Conservation (phyloP, 2,329 filamentous ascomycete species). For the Blastomyces gilchristii region DNA sequence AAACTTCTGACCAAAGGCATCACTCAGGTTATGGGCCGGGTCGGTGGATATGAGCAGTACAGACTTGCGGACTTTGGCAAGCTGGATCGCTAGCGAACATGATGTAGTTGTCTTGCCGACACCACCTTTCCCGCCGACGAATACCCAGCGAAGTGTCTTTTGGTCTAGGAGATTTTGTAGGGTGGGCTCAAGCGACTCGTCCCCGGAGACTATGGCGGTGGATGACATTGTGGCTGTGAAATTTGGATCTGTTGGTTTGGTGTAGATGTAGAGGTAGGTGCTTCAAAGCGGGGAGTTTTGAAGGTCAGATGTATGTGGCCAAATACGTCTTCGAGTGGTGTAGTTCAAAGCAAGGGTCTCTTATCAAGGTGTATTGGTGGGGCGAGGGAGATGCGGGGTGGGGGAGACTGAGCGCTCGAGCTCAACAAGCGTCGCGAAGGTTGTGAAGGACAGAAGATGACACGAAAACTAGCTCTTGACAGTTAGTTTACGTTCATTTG, state of each 20-base stretch:
- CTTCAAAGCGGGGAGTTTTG: neutral
- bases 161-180: conserved; percentile 94
- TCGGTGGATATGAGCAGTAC: conserved; percentile 97
- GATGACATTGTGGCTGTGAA: conserved; percentile 33
- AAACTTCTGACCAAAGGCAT: conserved; percentile 98
- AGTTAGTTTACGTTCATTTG: neutral
- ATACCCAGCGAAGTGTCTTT: conserved; percentile 93
- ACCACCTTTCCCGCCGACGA: conserved; percentile 95
- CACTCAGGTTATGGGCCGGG: conserved; percentile 92
- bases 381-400: neutral
- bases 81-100: conserved; percentile 94
- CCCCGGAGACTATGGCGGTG: conserved; percentile 37
- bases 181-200: conserved; percentile 77
- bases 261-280: neutral
- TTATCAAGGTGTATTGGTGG: neutral
- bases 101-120: conserved; percentile 99
- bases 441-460: neutral
- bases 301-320: neutral
- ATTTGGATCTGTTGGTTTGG: neutral
- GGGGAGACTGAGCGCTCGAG: neutral
- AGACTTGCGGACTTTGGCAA: conserved; percentile 86
- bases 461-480: neutral
- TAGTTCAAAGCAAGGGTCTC: neutral
- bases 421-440: neutral
- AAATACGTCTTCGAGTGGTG: neutral